These are phyloP conservation scores for Ogataea trehalophila DNA, from an alignment of 805 yeast species.

Conservation along the genomic window DNA sequence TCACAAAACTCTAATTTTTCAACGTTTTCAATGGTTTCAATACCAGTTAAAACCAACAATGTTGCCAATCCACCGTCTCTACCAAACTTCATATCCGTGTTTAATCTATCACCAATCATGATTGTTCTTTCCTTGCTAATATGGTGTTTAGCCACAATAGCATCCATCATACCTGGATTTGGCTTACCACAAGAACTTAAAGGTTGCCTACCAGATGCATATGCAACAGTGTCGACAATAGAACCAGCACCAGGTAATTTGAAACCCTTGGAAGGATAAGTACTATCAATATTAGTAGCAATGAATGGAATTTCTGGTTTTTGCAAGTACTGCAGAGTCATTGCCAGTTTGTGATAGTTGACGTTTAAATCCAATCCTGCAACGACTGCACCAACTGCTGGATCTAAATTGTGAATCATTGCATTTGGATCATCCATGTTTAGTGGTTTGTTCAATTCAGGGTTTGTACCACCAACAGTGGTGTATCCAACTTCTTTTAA, in stretches of 20 bases:
- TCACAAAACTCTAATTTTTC: constrained; percentile 33
- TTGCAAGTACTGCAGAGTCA: constrained; percentile 71
- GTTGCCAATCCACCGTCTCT: constrained; percentile 83
- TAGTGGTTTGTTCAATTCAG: constrained; percentile 47
- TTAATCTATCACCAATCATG: constrained; percentile 94
- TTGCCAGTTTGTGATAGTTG: constrained; percentile 77
- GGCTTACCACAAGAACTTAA: constrained; percentile 88
- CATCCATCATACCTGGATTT: constrained; percentile 80
- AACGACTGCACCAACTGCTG: constrained; percentile 78
- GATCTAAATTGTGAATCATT: constrained; percentile 57
- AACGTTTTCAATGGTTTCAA: constrained; percentile 70
- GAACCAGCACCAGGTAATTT: constrained; percentile 96
- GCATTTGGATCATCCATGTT: constrained; percentile 54
- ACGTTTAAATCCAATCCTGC: constrained; percentile 78
- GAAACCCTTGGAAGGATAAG: constrained; percentile 84
- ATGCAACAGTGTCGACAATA: constrained; percentile 70
- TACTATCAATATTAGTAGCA: constrained; percentile 93
- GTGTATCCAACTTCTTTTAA: constrained; percentile 67
- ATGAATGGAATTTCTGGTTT: constrained; percentile 65
- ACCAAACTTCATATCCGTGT: constrained; percentile 94
- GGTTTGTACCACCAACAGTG: constrained; percentile 81
- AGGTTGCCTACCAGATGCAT: constrained; percentile 76
- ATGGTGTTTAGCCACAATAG: constrained; percentile 64
- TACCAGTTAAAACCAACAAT: constrained; percentile 84
- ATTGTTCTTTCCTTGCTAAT: constrained; percentile 58